phyloP scores from a whole-genome alignment of 768 basidiomycete species.

The Podaxis sp. region DNA sequence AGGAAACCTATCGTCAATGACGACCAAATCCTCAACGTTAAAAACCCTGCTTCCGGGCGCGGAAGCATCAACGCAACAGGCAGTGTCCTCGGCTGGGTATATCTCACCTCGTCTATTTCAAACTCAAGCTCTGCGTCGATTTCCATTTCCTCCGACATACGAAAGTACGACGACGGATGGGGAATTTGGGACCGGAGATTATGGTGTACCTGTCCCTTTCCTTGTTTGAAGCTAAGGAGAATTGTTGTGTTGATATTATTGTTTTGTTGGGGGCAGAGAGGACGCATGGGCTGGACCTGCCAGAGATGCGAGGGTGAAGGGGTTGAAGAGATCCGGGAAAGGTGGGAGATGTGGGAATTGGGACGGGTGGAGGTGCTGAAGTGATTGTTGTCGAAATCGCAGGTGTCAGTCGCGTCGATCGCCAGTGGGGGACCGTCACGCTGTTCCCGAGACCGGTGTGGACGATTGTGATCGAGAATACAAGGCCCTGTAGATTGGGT shows the following conservation, averaged over 20 bases:
- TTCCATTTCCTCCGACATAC: conserved; percentile 5
- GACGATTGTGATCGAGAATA: conserved; percentile 33
- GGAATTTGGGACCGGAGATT: conserved; percentile 3
- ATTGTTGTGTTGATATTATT: neutral
- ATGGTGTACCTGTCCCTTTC: neutral
- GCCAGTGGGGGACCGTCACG: conserved; percentile 1
- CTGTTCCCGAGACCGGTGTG: conserved; percentile 25
- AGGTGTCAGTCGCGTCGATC: neutral
- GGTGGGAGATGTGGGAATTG: neutral
- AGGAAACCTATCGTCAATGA: neutral
- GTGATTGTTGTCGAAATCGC: neutral
- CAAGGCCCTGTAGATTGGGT: conserved; percentile 18
- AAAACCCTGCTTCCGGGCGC: neutral
- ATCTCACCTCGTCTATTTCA: conserved; percentile 6
- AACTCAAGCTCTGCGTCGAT: conserved; percentile 4
- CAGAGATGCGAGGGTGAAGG: neutral
- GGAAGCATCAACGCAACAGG: conserved; percentile 2
- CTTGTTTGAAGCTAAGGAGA: neutral
- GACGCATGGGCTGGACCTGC: neutral
- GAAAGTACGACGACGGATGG: conserved; percentile 9
- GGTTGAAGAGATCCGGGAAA: neutral
- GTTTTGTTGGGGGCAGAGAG: neutral
- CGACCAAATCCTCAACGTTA: neutral
- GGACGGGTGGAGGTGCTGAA: neutral
- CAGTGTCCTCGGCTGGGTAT: neutral